phyloP scores from a whole-genome alignment of 1,284 basidiomycete species.

The Ganoderma lucidum region DNA sequence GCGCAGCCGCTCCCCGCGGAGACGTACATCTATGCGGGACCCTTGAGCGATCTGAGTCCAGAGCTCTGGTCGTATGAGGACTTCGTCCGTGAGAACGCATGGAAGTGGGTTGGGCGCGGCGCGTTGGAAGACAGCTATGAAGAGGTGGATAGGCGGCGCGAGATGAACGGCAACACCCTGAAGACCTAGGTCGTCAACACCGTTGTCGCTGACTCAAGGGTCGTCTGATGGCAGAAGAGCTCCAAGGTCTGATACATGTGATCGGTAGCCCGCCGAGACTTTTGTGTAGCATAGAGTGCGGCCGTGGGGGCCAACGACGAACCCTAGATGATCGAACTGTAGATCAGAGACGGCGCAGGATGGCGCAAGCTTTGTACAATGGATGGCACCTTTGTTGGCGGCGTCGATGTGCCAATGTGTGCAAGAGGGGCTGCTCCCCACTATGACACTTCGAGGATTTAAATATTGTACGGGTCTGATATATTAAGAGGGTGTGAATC shows the following conservation, averaged over 20 bases:
- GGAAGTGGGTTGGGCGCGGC: constrained; percentile 70
- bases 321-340: neutral
- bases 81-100: constrained; percentile 73
- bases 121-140: constrained; percentile 47
- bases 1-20: constrained; percentile 53
- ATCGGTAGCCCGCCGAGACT: neutral
- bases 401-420: neutral
- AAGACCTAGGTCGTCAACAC: constrained; percentile 28
- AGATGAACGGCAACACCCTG: constrained; percentile 40
- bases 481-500: neutral
- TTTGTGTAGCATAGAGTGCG: neutral
- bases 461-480: constrained; percentile 6
- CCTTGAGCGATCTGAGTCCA: constrained; percentile 56
- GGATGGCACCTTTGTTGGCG: neutral
- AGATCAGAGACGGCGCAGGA: neutral
- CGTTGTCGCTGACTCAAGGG: neutral
- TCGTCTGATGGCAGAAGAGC: neutral
- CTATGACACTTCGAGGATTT: neutral
- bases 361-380: neutral
- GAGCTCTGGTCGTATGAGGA: constrained; percentile 81
- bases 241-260: neutral
- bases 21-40: constrained; percentile 76
- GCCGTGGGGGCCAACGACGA: neutral
- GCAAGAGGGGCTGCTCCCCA: neutral
- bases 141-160: constrained; percentile 54